Conservation (phyloP, 108 stramenopile species). For the Nitzschia putrida region DNA sequence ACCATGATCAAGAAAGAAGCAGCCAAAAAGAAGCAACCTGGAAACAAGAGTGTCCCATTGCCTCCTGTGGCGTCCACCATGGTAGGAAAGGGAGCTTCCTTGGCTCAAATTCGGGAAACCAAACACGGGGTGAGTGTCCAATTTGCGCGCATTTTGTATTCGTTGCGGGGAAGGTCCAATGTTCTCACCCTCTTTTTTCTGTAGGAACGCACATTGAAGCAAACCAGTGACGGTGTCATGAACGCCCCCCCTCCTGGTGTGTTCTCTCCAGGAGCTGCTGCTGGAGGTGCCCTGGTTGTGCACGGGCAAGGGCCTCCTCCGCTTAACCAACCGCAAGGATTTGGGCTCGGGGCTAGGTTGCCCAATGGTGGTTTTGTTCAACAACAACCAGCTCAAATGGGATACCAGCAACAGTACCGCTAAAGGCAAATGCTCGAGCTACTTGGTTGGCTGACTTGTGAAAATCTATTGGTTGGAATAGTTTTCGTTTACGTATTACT, state of each 20-base stretch:
- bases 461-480: neutral
- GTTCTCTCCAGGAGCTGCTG: conserved; percentile 42
- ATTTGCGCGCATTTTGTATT: neutral
- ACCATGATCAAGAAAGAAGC: conserved; percentile 57
- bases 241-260: conserved; percentile 46
- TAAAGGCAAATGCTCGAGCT: neutral
- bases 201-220: conserved; percentile 24
- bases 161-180: neutral
- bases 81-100: conserved; percentile 42
- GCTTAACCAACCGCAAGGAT: conserved; percentile 43
- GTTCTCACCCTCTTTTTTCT: no score
- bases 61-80: conserved; percentile 40
- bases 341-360: conserved; percentile 49
- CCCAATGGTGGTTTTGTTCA: conserved; percentile 41
- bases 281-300: conserved; percentile 54
- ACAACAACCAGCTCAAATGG: conserved; percentile 29
- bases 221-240: conserved; percentile 47
- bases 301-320: conserved; percentile 64
- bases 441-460: no score
- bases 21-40: conserved; percentile 37
- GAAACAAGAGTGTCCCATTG: conserved; percentile 46
- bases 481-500: neutral
- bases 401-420: conserved; percentile 23
- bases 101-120: conserved; percentile 47
- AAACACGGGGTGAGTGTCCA: conserved; percentile 25